Conservation (phyloP, 2,329 filamentous ascomycete species). For the Cladophialophora exuberans region DNA sequence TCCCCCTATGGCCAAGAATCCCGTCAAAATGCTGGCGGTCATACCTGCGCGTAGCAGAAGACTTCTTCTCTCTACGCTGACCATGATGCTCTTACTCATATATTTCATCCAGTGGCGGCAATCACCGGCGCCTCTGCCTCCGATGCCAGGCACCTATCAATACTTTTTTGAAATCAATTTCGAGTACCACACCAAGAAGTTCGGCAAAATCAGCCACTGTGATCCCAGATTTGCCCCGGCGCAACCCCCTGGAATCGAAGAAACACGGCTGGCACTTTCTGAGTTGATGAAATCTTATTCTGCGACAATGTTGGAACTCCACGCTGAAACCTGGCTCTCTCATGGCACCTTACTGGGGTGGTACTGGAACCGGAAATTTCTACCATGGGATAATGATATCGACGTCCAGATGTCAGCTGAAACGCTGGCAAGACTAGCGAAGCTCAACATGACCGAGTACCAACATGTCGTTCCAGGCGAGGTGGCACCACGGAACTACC, state of each 20-base stretch:
- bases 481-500: constrained; percentile 10
- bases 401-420: constrained; percentile 23
- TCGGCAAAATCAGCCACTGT: constrained; percentile 20
- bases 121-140: neutral
- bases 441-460: constrained; percentile 21
- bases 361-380: constrained; percentile 25
- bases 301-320: constrained; percentile 15
- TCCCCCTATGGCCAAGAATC: neutral
- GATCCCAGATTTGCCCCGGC: constrained; percentile 17
- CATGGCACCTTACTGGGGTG: constrained; percentile 24
- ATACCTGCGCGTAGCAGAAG: neutral
- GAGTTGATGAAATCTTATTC: constrained; percentile 15
- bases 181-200: constrained; percentile 16
- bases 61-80: neutral
- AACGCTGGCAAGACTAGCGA: neutral
- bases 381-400: constrained; percentile 27
- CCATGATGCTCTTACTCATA: neutral
- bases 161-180: constrained; percentile 23
- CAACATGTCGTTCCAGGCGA: constrained; percentile 1
- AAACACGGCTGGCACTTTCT: constrained; percentile 4
- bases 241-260: constrained; percentile 6
- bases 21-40: neutral
- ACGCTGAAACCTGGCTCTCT: constrained; percentile 23
- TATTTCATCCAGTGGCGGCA: constrained; percentile 1
- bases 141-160: constrained; percentile 20